Evolutionary conservation across 805 yeast species (phyloP).

Genomic region (Brettanomyces bruxellensis): DNA sequence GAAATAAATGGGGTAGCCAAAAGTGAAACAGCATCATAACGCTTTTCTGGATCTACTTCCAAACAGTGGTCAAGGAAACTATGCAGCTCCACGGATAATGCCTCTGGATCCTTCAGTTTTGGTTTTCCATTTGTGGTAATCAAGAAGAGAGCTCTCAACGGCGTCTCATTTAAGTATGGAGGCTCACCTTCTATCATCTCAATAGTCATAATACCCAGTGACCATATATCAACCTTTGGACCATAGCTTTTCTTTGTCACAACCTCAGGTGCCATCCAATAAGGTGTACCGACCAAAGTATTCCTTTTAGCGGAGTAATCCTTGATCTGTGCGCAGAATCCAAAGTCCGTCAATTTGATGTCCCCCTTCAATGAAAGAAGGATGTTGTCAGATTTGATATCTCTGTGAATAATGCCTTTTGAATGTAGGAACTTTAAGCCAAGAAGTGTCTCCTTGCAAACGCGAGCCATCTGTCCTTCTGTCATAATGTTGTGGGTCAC

Average conservation of each 20-base stretch:
- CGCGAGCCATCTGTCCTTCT: constrained; percentile 92
- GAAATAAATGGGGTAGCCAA: constrained; percentile 56
- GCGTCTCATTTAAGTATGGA: constrained; percentile 73
- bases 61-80: constrained; percentile 69
- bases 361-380: constrained; percentile 76
- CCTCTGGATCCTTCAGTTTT: constrained; percentile 63
- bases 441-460: constrained; percentile 79
- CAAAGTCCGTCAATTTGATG: constrained; percentile 80
- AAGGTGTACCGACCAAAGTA: constrained; percentile 84
- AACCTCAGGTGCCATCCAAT: constrained; percentile 90
- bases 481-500: constrained; percentile 83
- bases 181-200: constrained; percentile 87
- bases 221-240: constrained; percentile 78
- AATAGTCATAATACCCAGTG: constrained; percentile 76
- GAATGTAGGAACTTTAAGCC: constrained; percentile 86
- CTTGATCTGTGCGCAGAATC: constrained; percentile 73
- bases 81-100: constrained; percentile 55
- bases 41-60: constrained; percentile 71
- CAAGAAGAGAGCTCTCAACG: constrained; percentile 64
- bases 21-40: constrained; percentile 72
- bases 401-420: constrained; percentile 91
- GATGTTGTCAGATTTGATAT: constrained; percentile 91
- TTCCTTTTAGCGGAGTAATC: constrained; percentile 67
- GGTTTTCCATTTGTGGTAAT: constrained; percentile 82
- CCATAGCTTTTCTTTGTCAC: constrained; percentile 74